Percentiles rank a stretch among this genome's conserved stretches.
phyloP scores from a whole-genome alignment of 495 filamentous ascomycete species.

The Neurospora sp. region DNA sequence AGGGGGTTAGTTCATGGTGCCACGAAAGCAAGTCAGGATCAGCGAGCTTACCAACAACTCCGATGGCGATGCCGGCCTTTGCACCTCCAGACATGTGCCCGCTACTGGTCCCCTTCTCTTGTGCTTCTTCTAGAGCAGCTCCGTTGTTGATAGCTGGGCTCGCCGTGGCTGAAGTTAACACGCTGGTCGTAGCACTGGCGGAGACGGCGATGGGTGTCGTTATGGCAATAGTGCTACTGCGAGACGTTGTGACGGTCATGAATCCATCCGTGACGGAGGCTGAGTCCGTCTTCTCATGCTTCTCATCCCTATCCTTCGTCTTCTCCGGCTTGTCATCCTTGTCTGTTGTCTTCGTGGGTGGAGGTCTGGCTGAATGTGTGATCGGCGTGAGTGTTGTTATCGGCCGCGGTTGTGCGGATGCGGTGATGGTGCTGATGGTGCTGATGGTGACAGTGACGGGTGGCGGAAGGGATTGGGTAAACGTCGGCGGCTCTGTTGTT shows the following conservation, averaged over 20 bases:
- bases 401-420: not conserved
- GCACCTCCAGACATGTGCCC: conserved; percentile 2
- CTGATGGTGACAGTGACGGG: not conserved
- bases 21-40: not conserved
- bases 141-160: not conserved
- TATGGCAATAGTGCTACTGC: not conserved
- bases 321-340: not conserved
- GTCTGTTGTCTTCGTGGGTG: not conserved
- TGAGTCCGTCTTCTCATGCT: not conserved
- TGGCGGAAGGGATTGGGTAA: not conserved
- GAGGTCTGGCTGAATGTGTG: not conserved
- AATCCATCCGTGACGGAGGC: not conserved
- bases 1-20: not conserved
- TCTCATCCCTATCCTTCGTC: not conserved
- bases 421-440: not conserved
- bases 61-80: conserved; percentile 14
- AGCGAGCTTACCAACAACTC: conserved; percentile 6
- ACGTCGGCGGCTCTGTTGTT: not conserved
- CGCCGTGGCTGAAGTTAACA: not conserved
- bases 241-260: not conserved
- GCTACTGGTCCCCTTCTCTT: not conserved
- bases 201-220: not conserved
- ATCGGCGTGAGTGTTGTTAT: not conserved
- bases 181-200: not conserved
- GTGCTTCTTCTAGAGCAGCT: not conserved